phyloP scores from a whole-genome alignment of 2,329 filamentous ascomycete genomes.

The Sporothrix phasma region DNA sequence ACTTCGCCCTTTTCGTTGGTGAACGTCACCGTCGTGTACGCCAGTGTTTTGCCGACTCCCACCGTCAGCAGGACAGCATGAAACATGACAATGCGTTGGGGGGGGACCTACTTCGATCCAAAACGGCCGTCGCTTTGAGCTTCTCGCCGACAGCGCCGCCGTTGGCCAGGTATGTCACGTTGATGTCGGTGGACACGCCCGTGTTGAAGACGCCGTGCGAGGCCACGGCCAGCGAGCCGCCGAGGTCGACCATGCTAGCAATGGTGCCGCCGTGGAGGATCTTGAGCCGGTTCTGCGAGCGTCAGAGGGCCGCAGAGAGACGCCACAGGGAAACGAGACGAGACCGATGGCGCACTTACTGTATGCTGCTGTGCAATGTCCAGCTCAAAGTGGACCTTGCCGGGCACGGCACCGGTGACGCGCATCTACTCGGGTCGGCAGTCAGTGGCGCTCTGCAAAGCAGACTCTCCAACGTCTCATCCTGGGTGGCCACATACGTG shows the following conservation, averaged over 20 bases:
- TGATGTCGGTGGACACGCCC: constrained; percentile 56
- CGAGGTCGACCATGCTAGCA: constrained; percentile 62
- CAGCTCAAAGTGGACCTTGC: constrained; percentile 65
- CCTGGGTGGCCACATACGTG: constrained; percentile 26
- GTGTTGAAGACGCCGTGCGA: constrained; percentile 54
- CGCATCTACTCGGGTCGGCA: constrained; percentile 44
- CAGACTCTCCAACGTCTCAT: background rate
- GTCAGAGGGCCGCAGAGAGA: background rate
- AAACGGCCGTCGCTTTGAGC: constrained; percentile 46
- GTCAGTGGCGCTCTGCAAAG: background rate
- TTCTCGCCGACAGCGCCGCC: constrained; percentile 49
- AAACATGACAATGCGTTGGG: background rate
- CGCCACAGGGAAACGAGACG: background rate
- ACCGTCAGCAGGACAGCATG: background rate
- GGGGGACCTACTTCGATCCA: constrained; percentile 47
- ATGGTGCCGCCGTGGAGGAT: constrained; percentile 73
- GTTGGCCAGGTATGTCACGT: constrained; percentile 53
- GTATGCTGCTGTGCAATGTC: constrained; percentile 67
- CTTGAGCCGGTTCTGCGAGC: constrained; percentile 57
- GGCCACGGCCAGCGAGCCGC: constrained; percentile 55
- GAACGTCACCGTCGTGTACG: constrained; percentile 51
- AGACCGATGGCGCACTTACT: constrained; percentile 31
- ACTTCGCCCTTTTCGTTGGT: constrained; percentile 49
- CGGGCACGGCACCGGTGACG: constrained; percentile 52
- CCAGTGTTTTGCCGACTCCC: constrained; percentile 53